phyloP scores from a whole-genome alignment of 306 rosid genomes.

The Alnus glutinosa region DNA sequence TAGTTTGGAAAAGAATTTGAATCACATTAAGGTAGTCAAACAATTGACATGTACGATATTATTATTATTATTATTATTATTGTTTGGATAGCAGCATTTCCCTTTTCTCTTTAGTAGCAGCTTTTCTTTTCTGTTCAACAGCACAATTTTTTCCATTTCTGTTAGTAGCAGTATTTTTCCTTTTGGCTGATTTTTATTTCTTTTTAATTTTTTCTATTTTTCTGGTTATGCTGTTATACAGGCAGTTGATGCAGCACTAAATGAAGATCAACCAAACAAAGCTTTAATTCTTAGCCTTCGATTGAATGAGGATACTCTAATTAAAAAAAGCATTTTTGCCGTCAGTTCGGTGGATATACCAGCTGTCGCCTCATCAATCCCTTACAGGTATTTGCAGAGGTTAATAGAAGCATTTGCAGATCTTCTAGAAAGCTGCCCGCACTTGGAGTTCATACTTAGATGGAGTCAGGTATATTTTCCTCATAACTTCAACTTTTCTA shows the following conservation, averaged over 20 bases:
- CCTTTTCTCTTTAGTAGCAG: slow-evolving; percentile 28
- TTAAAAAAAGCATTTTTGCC: slow-evolving; percentile 77
- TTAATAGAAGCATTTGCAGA: slow-evolving; percentile 80
- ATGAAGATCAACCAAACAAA: slow-evolving; percentile 61
- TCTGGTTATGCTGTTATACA: slow-evolving; percentile 37
- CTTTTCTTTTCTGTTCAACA: not conserved
- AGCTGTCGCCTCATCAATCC: slow-evolving; percentile 59
- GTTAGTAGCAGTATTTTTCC: not conserved
- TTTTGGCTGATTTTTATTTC: not conserved
- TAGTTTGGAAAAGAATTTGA: slow-evolving; percentile 21
- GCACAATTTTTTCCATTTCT: not conserved
- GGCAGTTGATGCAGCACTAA: slow-evolving; percentile 84
- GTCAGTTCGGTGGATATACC: slow-evolving; percentile 65
- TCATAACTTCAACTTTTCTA: not conserved
- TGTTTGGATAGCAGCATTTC: not conserved
- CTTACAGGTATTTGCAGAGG: slow-evolving; percentile 73
- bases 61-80: no score
- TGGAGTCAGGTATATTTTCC: slow-evolving; percentile 74
- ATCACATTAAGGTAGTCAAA: not conserved
- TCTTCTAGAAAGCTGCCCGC: slow-evolving; percentile 79
- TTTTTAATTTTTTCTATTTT: slow-evolving; percentile 1
- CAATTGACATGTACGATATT: not conserved
- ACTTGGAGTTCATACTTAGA: slow-evolving; percentile 82
- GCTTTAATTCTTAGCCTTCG: slow-evolving; percentile 89
- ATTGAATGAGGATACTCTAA: slow-evolving; percentile 65